These are phyloP conservation scores for Lachancea sp. DNA, from an alignment of 805 yeast species.

Conservation along the genomic window DNA sequence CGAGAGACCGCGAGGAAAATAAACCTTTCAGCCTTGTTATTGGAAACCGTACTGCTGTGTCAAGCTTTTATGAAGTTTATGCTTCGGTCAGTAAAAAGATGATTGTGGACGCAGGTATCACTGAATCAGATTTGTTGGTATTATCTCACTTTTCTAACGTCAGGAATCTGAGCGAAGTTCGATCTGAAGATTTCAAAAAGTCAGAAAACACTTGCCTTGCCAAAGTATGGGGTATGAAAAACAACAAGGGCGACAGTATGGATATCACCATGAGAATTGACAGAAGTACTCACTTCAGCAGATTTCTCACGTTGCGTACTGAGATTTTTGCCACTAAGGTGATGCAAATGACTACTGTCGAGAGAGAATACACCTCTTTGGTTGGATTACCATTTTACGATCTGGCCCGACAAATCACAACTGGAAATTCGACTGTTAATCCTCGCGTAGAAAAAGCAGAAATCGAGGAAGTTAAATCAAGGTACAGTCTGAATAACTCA, in stretches of 20 bases:
- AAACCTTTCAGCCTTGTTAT: constrained; percentile 59
- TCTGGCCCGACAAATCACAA: constrained; percentile 55
- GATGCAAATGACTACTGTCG: constrained; percentile 85
- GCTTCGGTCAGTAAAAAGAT: constrained; percentile 55
- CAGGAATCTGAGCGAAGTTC: constrained; percentile 20
- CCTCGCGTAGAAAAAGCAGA: constrained; percentile 30
- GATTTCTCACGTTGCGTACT: constrained; percentile 54
- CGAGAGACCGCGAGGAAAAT: constrained; percentile 51
- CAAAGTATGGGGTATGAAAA: constrained; percentile 66
- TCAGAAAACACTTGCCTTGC: constrained; percentile 62
- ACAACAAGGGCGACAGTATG: constrained; percentile 53
- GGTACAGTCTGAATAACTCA: constrained; percentile 68
- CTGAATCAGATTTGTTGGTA: constrained; percentile 73
- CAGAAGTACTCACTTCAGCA: constrained; percentile 40
- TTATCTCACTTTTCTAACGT: constrained; percentile 47
- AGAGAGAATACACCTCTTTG: constrained; percentile 84
- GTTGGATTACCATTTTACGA: constrained; percentile 80
- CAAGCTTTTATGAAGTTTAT: constrained; percentile 81
- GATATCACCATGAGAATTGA: constrained; percentile 71
- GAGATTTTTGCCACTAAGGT: constrained; percentile 64
- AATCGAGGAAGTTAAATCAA: constrained; percentile 38
- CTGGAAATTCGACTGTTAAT: constrained; percentile 48
- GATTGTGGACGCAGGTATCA: constrained; percentile 45
- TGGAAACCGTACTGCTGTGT: constrained; percentile 78
- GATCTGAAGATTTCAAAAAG: constrained; percentile 31